Evolutionary conservation across 805 yeast genomes (phyloP).

Genomic region (Lipomyces kockii): DNA sequence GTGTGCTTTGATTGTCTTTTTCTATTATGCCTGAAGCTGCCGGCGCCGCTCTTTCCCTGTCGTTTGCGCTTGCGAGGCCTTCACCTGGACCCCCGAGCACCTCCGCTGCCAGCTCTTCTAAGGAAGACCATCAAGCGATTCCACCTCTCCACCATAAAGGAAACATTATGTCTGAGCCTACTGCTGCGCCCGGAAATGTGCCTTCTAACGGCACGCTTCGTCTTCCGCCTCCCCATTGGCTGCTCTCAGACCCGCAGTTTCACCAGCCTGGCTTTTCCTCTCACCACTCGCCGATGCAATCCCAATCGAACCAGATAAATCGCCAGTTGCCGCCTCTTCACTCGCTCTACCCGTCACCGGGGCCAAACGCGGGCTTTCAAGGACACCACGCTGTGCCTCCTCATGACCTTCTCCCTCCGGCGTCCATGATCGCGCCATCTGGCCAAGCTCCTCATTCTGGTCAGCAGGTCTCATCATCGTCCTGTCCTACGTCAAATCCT

Average conservation of each 20-base stretch:
- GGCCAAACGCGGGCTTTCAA: constrained; percentile 2
- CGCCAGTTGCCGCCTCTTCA: constrained; percentile 24
- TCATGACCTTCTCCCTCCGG: constrained; percentile 16
- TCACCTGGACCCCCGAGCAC: neutral
- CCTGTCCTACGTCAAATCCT: constrained; percentile 9
- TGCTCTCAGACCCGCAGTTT: constrained; percentile 8
- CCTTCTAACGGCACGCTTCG: constrained; percentile 15
- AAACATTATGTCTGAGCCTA: neutral
- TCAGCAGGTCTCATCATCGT: constrained; percentile 1
- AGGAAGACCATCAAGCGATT: neutral
- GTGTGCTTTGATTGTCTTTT: neutral
- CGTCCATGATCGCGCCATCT: constrained; percentile 7
- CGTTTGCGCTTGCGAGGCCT: constrained; percentile 3
- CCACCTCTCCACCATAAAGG: neutral
- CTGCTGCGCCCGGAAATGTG: neutral
- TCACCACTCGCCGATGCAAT: constrained; percentile 4
- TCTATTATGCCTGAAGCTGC: constrained; percentile 3
- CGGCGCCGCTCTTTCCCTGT: constrained; percentile 4
- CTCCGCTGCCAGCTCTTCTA: neutral
- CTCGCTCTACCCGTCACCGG: constrained; percentile 15
- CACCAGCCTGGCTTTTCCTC: constrained; percentile 14
- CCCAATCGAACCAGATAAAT: neutral
- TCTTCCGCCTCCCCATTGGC: constrained; percentile 12
- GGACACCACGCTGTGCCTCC: constrained; percentile 8
- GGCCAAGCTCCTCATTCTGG: constrained; percentile 15